phyloP scores from a whole-genome alignment of 1,139 yeast species.

The Wickerhamomyces sp. region DNA sequence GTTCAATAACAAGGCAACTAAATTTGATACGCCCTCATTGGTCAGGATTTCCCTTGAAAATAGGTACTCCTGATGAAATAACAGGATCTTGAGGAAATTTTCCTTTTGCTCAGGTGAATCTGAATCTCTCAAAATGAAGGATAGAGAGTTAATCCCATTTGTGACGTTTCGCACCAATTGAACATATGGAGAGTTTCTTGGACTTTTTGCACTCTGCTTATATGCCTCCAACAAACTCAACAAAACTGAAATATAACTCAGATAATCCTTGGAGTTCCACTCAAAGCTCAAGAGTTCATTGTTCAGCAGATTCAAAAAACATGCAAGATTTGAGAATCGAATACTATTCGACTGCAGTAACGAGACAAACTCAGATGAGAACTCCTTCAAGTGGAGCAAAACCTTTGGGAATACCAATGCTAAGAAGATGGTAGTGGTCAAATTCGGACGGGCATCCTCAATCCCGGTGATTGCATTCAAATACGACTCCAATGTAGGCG shows the following conservation, averaged over 20 bases:
- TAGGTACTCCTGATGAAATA: constrained; percentile 42
- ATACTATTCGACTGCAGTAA: constrained; percentile 15
- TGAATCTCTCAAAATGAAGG: constrained; percentile 16
- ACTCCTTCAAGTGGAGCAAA: constrained; percentile 22
- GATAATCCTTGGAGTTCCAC: constrained; percentile 23
- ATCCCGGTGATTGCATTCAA: constrained; percentile 13
- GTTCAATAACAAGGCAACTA: constrained; percentile 25
- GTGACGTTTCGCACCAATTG: constrained; percentile 16
- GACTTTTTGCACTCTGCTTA: constrained; percentile 11
- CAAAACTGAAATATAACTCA: constrained; percentile 19
- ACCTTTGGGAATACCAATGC: constrained; percentile 25
- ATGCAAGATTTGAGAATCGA: constrained; percentile 17
- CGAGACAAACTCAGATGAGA: constrained; percentile 21
- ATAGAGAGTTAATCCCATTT: constrained; percentile 13
- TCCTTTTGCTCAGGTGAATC: constrained; percentile 22
- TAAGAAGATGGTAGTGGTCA: constrained; percentile 15
- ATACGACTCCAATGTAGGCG: constrained; percentile 21
- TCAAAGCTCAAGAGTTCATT: constrained; percentile 18
- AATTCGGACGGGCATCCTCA: constrained; percentile 8
- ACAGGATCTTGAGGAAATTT: constrained; percentile 23
- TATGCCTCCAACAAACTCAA: constrained; percentile 17
- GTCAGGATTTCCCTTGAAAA: constrained; percentile 33
- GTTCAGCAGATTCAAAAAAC: constrained; percentile 14
- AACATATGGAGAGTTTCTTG: constrained; percentile 11
- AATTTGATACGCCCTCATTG: constrained; percentile 29